Evolutionary conservation across 345 rosid species (phyloP), one percentile per base, ranked within the genome.

Genomic region (Corchorus olitorius): DNA sequence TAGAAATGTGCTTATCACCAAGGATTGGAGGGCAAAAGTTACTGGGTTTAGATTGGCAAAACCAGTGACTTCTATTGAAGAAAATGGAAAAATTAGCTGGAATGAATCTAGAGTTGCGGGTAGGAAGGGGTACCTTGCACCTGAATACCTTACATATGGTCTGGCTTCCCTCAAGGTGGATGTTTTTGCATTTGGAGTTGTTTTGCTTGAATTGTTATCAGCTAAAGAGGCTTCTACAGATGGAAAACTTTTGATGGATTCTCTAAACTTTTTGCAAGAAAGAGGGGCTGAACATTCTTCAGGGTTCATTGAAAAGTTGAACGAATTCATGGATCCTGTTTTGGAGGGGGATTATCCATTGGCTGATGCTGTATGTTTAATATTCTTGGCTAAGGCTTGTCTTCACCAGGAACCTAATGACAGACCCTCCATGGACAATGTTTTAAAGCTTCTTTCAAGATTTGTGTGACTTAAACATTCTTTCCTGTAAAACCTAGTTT

Each of bases 11-110:
- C 82, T 85, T 16, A 48, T 85, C 35, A 78, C 76, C 11, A 22
- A 3, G 41, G 76, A 82, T 56, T 82, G 85, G 78, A 80, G 84
- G 70, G 88, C 82, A 20, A 85, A 82, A 64, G 65, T 85, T 8
- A 69, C 79, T 0, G 84, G 85, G 22, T 85, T 85, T 64, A 70
- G 73, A 53, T 64, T 61, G 53, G 85, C 85, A 35, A 82, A 82
- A 76, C 75, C 82, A 27, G 58, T 79, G 10, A 54, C 5, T 61
- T 27, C 34, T 49, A 61, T 55, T 0, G 56, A 74, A 27, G 76
- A 78, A 19, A 66, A 65, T 12, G 75, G 65, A 62, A 63, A 49
- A 53, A 43, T 15, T 1, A 64, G 39, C 39, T 63, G 73, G 70
- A 79, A 77, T 74, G 80, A 79, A 59, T 35, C 72, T 20, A 67